Evolutionary conservation across 1,284 basidiomycete species (phyloP), one percentile per base, ranked within the genome.

Genomic region (Cerrena zonata): DNA sequence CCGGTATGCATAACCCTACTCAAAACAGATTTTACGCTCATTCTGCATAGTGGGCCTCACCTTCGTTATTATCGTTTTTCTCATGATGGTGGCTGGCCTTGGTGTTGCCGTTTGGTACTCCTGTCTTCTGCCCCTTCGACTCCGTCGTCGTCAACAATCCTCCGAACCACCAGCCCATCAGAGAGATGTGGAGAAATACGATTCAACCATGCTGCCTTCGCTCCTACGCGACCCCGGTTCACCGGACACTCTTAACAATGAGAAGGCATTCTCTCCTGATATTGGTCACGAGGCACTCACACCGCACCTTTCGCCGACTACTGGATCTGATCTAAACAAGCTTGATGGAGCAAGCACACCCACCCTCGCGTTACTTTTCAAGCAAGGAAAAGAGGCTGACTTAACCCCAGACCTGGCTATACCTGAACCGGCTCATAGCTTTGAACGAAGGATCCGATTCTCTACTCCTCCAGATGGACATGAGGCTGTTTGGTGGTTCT

Each of bases 401-500:
- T n/a, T n/a, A n/a, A n/a, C n/a, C n/a, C n/a, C 30, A 11, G 45
- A 30, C 13, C n/a, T 46, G 15, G 10, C 23, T 19, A 36, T 13
- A 21, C 45, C 45, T n/a, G 15, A 34, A n/a, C 12, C 45, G 4
- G 26, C 45, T 7, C 25, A 46, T 22, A n/a, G 24, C n/a, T 26
- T 11, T 26, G 45, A 39, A 45, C 52, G 49, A 48, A 53, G 40
- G n/a, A 42, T 36, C 27, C 51, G 48, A 38, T 53, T 56, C 47
- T 52, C 53, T 18, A 52, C 52, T 10, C 49, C 53, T 15, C 57
- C 54, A 38, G 59, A 59, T 40, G 60, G 56, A 27, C 39, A 48
- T 26, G 57, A 58, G 22, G 55, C 58, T 22, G 53, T 56, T 41
- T 63, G 61, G 61, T 63, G 60, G 60, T 53, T 59, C 37, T 23